phyloP scores from a whole-genome alignment of 1,284 basidiomycete genomes.

The Tilletia caries region DNA sequence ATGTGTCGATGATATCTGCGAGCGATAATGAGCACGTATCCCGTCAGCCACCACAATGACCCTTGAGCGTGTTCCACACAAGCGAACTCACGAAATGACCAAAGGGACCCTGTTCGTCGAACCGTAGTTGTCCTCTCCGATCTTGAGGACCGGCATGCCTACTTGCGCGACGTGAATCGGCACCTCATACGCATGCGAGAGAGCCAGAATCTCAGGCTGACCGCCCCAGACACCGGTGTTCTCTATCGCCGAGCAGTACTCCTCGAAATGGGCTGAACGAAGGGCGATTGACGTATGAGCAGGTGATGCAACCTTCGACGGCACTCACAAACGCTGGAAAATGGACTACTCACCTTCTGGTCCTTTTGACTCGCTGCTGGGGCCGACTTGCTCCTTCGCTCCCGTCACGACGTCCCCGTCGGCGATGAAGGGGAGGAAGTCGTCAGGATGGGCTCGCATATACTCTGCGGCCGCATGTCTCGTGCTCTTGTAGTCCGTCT shows the following conservation, averaged over 20 bases:
- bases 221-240: conserved; percentile 91
- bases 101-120: conserved; percentile 17
- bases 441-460: conserved; percentile 77
- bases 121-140: conserved; percentile 65
- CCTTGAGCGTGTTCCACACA: not conserved
- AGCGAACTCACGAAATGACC: conserved; percentile 30
- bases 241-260: conserved; percentile 76
- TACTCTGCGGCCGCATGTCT: conserved; percentile 75
- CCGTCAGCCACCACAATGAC: not conserved
- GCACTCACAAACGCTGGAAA: too few species aligned
- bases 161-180: conserved; percentile 90
- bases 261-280: conserved; percentile 62
- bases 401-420: conserved; percentile 50
- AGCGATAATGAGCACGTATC: not conserved
- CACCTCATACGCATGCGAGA: conserved; percentile 76
- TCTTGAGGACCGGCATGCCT: conserved; percentile 68
- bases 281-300: conserved; percentile 3
- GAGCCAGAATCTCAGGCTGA: conserved; percentile 89
- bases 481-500: conserved; percentile 56
- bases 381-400: conserved; percentile 68
- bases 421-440: conserved; percentile 91
- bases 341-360: conserved; percentile 23
- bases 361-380: conserved; percentile 58
- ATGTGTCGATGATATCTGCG: conserved; percentile 43
- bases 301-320: too few species aligned